Evolutionary conservation across 1,284 basidiomycete genomes (phyloP), one percentile per base, ranked within the genome.

Genomic region (Boletus albobrunnescens): DNA sequence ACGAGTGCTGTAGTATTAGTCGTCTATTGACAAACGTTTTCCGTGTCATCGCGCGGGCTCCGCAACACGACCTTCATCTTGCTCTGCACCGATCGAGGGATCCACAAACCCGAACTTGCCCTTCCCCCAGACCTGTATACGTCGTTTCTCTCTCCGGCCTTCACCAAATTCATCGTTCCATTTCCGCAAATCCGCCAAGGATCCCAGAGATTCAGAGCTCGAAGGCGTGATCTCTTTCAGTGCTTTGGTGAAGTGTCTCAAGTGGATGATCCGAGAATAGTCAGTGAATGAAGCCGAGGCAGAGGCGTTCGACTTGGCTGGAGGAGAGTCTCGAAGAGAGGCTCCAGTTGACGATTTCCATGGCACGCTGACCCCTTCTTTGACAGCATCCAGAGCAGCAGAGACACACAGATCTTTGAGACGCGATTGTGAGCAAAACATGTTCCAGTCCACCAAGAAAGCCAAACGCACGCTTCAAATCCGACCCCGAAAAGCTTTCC

Each of bases 81-180:
- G 55, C 24, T 61, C 65, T 36, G 53, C 54, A 41, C 63, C 60
- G 11, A 59, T 58, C 38, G 53, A 57, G 51, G 67, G 67, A 59
- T 81, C 72, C 10, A 75, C 74, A 63, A 90, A 90, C 24, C 87
- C 87, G 58, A 89, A 87, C 46, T 72, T 71, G 44, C 80, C 86
- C 63, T 80, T 84, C 17, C 86, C 84, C 85, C 84, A 88, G 36
- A 85, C 80, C 56, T 79, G 76, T 58, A 76, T 72, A 49, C 76
- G 80, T 57, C 76, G 78, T 49, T 74, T 74, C 41, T 75, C 74
- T 59, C 74, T 79, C 26, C 78, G 72, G 6, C 87, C 87, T 60
- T 94, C 91, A 24, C 91, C 92, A 64, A 92, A 94, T 64, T 93
- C 87, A 36, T 92, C 87, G 51, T 94, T 92, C 91, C 91, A 95